These are phyloP conservation scores for Magnolia officinalis DNA, from an alignment of 164 flowering plant genomes.

Conservation along the genomic window DNA sequence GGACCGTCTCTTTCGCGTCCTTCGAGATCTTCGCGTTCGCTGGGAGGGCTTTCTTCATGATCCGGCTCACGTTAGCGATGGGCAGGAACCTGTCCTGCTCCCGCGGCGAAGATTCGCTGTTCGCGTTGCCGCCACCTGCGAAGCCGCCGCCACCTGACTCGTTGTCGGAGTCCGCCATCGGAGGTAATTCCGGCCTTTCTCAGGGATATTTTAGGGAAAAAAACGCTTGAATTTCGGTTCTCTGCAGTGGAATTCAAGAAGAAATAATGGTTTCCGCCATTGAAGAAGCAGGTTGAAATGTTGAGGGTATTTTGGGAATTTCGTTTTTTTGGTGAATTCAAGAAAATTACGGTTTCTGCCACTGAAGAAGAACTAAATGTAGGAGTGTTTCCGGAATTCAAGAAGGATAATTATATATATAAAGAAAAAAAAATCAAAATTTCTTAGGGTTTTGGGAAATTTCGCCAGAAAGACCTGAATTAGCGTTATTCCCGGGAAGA, in stretches of 20 bases:
- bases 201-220: not conserved
- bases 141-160: conserved; percentile 32
- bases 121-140: conserved; percentile 4
- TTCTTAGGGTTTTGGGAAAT: not conserved
- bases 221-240: not conserved
- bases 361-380: too few species aligned
- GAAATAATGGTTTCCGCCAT: not conserved
- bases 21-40: conserved; percentile 60
- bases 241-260: not conserved
- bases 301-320: not conserved
- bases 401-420: too few species aligned
- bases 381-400: too few species aligned
- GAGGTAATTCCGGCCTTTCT: not conserved
- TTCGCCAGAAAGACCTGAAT: not conserved
- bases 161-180: conserved; percentile 56
- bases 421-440: too few species aligned
- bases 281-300: not conserved
- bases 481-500: too few species aligned
- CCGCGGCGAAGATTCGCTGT: conserved; percentile 33
- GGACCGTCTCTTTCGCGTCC: conserved; percentile 61
- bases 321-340: not conserved
- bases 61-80: conserved; percentile 56
- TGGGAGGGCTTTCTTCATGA: conserved; percentile 56
- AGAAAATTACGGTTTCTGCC: not conserved
- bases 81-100: conserved; percentile 58